A percentile compares a stretch with the other conserved stretches of the same genome.
phyloP scores from a whole-genome alignment of 176 grass and related monocot species.

The Bromus sterilis region DNA sequence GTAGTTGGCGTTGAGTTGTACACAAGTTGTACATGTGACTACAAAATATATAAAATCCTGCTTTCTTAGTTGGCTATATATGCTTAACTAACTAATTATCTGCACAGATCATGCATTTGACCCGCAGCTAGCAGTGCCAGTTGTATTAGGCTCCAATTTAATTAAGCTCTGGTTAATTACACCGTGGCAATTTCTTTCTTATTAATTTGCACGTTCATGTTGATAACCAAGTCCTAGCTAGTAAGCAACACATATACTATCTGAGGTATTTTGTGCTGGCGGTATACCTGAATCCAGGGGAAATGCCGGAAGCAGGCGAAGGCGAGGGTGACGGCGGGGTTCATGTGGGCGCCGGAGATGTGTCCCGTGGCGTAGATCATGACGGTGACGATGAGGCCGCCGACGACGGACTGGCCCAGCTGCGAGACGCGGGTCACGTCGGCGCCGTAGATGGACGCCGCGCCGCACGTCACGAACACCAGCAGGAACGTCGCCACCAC shows the following conservation, averaged over 20 bases:
- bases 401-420: slow-evolving; percentile 63
- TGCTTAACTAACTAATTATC: not conserved
- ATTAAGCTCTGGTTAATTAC: not conserved
- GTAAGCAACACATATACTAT: too few relatives aligned
- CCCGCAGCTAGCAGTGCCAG: not conserved
- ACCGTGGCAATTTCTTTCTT: not conserved
- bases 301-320: slow-evolving; percentile 83
- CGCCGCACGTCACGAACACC: slow-evolving; percentile 81
- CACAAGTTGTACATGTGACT: not conserved
- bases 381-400: slow-evolving; percentile 78
- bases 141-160: not conserved
- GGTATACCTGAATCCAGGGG: slow-evolving; percentile 95
- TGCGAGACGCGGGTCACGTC: slow-evolving; percentile 62
- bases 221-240: not conserved
- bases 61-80: not conserved
- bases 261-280: too few relatives aligned
- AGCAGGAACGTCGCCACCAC: slow-evolving; percentile 83
- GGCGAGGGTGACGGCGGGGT: slow-evolving; percentile 91
- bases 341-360: slow-evolving; percentile 96
- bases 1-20: not conserved
- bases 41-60: not conserved
- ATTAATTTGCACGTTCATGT: not conserved
- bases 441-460: slow-evolving; percentile 60
- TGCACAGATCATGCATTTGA: not conserved
- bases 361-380: slow-evolving; percentile 94